Evolutionary conservation across 2,329 filamentous ascomycete genomes (phyloP).

Genomic region (Penicillium aurantiogriseum): DNA sequence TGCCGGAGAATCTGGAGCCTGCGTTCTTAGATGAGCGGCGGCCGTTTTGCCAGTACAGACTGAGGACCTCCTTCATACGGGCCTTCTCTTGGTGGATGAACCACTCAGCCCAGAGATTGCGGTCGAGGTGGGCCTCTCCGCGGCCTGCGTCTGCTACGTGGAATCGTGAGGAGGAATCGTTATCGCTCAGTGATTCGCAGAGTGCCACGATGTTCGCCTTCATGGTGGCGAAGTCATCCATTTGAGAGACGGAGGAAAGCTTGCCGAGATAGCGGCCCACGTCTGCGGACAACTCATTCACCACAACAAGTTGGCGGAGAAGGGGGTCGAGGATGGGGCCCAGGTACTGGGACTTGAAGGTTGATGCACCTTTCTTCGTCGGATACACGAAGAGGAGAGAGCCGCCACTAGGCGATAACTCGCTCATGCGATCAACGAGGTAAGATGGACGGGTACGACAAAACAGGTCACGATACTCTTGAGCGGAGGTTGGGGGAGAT

Average conservation of each 20-base stretch:
- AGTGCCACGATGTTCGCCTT: constrained; percentile 41
- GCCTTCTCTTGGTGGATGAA: constrained; percentile 64
- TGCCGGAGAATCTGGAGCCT: constrained; percentile 23
- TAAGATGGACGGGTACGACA: constrained; percentile 54
- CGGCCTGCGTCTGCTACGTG: constrained; percentile 52
- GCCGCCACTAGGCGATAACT: constrained; percentile 58
- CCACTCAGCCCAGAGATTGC: constrained; percentile 61
- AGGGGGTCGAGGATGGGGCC: constrained; percentile 62
- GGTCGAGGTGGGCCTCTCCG: constrained; percentile 51
- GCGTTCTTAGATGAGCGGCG: constrained; percentile 33
- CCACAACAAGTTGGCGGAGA: constrained; percentile 57
- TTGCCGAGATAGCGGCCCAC: constrained; percentile 55
- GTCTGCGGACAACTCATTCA: constrained; percentile 59
- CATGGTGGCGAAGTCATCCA: constrained; percentile 56
- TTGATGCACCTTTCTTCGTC: constrained; percentile 55
- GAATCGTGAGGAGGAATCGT: constrained; percentile 41
- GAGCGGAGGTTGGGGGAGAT: constrained; percentile 59
- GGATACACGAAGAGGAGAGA: constrained; percentile 64
- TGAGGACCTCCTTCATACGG: constrained; percentile 54
- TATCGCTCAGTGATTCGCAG: constrained; percentile 42
- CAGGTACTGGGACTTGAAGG: constrained; percentile 60
- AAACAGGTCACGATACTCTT: constrained; percentile 62
- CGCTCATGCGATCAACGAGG: constrained; percentile 59
- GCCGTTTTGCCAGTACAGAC: constrained; percentile 43
- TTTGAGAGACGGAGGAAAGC: constrained; percentile 53